These are phyloP conservation scores for Narthecium ossifragum DNA, from an alignment of 106 monocot species.

Conservation along the genomic window DNA sequence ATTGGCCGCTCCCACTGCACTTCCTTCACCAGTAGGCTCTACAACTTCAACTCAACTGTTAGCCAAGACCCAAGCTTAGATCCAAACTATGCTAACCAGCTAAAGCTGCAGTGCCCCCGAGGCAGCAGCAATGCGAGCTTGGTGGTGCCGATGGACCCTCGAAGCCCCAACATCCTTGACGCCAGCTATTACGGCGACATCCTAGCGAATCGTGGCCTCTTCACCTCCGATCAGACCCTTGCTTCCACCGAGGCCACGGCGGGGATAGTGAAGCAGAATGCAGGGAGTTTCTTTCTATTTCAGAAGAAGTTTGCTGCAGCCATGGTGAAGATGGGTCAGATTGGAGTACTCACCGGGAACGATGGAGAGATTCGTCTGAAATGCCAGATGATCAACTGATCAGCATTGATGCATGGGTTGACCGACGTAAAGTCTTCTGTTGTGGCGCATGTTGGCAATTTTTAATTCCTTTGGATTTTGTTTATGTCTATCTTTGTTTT, in stretches of 20 bases:
- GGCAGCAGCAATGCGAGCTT: slow-evolving; percentile 12
- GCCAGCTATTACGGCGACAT: slow-evolving; percentile 33
- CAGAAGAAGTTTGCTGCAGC: slow-evolving; percentile 35
- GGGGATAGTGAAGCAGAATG: slow-evolving; percentile 12
- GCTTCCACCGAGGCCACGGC: slow-evolving; percentile 14
- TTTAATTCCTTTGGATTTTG: no score
- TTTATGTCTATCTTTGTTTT: no score
- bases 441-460: no score
- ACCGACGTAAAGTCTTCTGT: no score
- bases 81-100: slow-evolving; percentile 18
- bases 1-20: slow-evolving; percentile 47
- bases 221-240: slow-evolving; percentile 50
- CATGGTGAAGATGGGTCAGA: slow-evolving; percentile 57
- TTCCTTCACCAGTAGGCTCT: slow-evolving; percentile 37
- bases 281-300: slow-evolving; percentile 10
- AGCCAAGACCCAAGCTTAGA: slow-evolving; percentile 37
- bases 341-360: slow-evolving; percentile 42
- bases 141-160: slow-evolving; percentile 32
- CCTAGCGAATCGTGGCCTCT: slow-evolving; percentile 28
- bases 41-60: slow-evolving; percentile 32
- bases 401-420: no score
- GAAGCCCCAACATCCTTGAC: slow-evolving; percentile 22
- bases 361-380: slow-evolving; percentile 46
- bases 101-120: slow-evolving; percentile 35
- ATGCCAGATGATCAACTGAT: slow-evolving; percentile 44